Evolutionary conservation across 441 rosid species (phyloP).

Genomic region (Biscutella laevigata): DNA sequence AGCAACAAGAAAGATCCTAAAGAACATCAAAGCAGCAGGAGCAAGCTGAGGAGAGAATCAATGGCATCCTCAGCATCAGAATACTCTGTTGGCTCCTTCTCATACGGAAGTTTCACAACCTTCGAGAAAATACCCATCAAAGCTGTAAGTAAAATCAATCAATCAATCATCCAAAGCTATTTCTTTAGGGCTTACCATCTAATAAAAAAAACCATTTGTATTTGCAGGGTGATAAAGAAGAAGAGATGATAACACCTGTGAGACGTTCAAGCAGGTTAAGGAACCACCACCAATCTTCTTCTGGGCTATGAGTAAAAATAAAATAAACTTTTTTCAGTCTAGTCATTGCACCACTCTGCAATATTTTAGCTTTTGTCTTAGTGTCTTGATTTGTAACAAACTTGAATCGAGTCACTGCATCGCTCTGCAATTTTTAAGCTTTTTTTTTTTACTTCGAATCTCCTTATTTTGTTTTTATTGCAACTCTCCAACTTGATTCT

Average conservation of each 20-base stretch:
- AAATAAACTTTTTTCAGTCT: too few species aligned
- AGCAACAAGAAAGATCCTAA: conserved; percentile 18
- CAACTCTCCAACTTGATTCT: too few species aligned
- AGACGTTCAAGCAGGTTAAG: conserved; percentile 76
- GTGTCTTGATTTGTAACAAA: neutral
- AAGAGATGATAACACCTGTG: conserved; percentile 60
- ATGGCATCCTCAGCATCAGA: conserved; percentile 56
- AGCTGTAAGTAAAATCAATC: conserved; percentile 32
- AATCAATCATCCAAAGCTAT: neutral
- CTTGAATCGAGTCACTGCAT: conserved; percentile 5
- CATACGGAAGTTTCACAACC: conserved; percentile 81
- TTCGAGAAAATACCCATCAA: conserved; percentile 48
- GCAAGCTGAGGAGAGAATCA: conserved; percentile 35
- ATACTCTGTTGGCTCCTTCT: conserved; percentile 42
- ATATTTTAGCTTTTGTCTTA: neutral
- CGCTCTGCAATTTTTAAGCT: too few species aligned
- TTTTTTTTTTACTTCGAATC: too few species aligned
- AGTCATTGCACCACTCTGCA: conserved; percentile 6
- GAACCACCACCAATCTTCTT: conserved; percentile 37
- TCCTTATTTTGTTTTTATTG: too few species aligned
- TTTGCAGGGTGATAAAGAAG: conserved; percentile 42
- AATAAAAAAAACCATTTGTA: neutral
- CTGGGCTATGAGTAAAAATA: too few species aligned
- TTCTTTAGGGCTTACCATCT: neutral
- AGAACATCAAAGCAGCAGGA: conserved; percentile 28